A percentile compares a stretch with the other conserved stretches of the same genome.
Evolutionary conservation across 2,329 filamentous ascomycete species (phyloP).

Genomic region (Colletotrichum eleusines): DNA sequence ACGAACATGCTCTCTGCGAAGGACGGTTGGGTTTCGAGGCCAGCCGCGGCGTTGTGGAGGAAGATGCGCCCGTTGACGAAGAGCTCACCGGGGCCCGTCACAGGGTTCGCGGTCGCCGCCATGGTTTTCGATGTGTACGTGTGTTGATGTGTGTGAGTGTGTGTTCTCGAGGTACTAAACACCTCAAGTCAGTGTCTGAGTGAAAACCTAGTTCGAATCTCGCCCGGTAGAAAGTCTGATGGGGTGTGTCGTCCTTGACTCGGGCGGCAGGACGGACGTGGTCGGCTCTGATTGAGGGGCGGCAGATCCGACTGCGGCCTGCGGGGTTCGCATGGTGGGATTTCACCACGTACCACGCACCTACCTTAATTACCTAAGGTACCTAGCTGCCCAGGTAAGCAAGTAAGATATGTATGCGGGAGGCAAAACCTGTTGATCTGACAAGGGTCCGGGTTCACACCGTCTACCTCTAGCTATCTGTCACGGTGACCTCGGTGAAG

Average conservation of each 20-base stretch:
- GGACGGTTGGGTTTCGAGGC: conserved; percentile 38
- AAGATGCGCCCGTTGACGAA: conserved; percentile 43
- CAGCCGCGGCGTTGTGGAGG: conserved; percentile 33
- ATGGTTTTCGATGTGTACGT: not conserved
- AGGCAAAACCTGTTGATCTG: conserved; percentile 11
- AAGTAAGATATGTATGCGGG: not conserved
- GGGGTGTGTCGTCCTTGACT: conserved; percentile 14
- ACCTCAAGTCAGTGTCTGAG: not conserved
- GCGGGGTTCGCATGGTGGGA: conserved; percentile 37
- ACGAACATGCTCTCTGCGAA: conserved; percentile 43
- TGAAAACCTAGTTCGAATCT: not conserved
- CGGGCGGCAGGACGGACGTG: conserved; percentile 1
- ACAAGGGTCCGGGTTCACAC: conserved; percentile 28
- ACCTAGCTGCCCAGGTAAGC: not conserved
- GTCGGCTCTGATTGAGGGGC: conserved; percentile 6
- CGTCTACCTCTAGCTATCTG: too few relatives aligned
- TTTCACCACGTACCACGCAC: not conserved
- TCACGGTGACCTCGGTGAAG: too few relatives aligned
- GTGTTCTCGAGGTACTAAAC: too few relatives aligned
- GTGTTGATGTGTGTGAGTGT: not conserved
- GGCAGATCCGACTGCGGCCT: not conserved
- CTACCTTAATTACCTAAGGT: not conserved
- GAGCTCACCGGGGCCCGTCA: conserved; percentile 18
- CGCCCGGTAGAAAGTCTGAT: not conserved
- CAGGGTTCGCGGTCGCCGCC: not conserved